Evolutionary conservation across 352 stramenopile genomes (phyloP).

Genomic region (Phytophthora colocasiae): DNA sequence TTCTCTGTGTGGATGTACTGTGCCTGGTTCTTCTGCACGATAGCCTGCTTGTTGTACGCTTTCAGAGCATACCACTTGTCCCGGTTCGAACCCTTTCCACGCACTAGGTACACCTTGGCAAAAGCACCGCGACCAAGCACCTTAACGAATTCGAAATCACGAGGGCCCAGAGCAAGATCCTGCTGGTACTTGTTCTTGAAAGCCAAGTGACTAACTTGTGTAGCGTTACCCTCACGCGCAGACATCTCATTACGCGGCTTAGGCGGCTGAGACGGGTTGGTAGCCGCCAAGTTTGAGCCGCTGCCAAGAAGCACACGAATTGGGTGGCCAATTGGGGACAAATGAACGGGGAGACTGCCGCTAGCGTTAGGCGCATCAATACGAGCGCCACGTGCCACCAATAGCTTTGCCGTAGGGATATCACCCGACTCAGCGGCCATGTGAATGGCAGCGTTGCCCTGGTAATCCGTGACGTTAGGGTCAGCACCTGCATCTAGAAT

Average conservation of each 20-base stretch:
- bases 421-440: slow-evolving; percentile 81
- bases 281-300: slow-evolving; percentile 70
- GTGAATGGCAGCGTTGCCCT: slow-evolving; percentile 86
- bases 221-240: slow-evolving; percentile 63
- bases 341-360: slow-evolving; percentile 80
- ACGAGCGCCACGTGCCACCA: slow-evolving; percentile 74
- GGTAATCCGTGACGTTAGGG: slow-evolving; percentile 83
- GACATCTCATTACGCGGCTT: slow-evolving; percentile 57
- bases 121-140: slow-evolving; percentile 84
- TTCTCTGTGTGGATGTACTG: slow-evolving; percentile 91
- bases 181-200: slow-evolving; percentile 94
- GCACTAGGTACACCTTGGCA: slow-evolving; percentile 87
- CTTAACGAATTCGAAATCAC: slow-evolving; percentile 90
- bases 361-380: slow-evolving; percentile 83
- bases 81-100: slow-evolving; percentile 85
- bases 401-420: slow-evolving; percentile 79
- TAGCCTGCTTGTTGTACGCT: slow-evolving; percentile 90
- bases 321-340: slow-evolving; percentile 87
- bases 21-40: slow-evolving; percentile 90
- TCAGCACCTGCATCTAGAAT: slow-evolving; percentile 73
- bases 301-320: slow-evolving; percentile 85
- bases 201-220: slow-evolving; percentile 80
- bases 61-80: slow-evolving; percentile 90
- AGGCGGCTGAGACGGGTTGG: slow-evolving; percentile 71
- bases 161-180: slow-evolving; percentile 78